Percentiles rank a stretch among this genome's conserved stretches.
phyloP scores from a whole-genome alignment of 2,329 filamentous ascomycete species.

The Onygenales sp. region DNA sequence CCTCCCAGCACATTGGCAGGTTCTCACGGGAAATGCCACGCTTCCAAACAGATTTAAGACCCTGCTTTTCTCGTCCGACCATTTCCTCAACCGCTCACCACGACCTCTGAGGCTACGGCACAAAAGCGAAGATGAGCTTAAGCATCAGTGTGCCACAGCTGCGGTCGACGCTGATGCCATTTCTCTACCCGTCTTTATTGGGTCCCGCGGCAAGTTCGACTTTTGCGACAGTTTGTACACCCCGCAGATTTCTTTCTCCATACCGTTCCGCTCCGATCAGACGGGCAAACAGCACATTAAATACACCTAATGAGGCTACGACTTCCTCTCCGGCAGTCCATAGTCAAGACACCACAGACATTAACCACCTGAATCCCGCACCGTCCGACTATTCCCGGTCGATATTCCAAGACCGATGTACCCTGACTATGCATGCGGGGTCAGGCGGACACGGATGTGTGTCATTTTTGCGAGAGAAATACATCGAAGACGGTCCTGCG shows the following conservation, averaged over 20 bases:
- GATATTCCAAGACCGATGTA: conserved; percentile 79
- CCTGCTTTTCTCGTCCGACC: too few relatives aligned
- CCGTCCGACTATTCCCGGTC: conserved; percentile 77
- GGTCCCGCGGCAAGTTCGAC: conserved; percentile 9
- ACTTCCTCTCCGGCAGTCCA: conserved; percentile 3
- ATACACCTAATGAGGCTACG: conserved; percentile 1
- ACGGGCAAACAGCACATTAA: conserved; percentile 1
- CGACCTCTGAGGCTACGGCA: background rate
- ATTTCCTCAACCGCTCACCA: background rate
- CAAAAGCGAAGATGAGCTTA: background rate
- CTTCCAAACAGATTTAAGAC: too few relatives aligned
- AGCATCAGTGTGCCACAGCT: conserved; percentile 8
- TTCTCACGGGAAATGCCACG: too few relatives aligned
- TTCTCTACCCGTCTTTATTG: conserved; percentile 24
- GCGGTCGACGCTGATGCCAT: conserved; percentile 19
- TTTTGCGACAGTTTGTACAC: conserved; percentile 6
- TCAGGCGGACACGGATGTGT: conserved; percentile 85
- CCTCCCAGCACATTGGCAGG: too few relatives aligned
- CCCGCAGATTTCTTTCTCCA: conserved; percentile 8
- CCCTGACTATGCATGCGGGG: conserved; percentile 67
- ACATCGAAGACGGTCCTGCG: conserved; percentile 74
- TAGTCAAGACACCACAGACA: conserved; percentile 6
- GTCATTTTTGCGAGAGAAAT: conserved; percentile 87
- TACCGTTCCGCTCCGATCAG: conserved; percentile 7
- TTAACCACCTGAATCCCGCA: conserved; percentile 62